Conservation (phyloP, 305 asterid species). For the Solanum chacoense region DNA sequence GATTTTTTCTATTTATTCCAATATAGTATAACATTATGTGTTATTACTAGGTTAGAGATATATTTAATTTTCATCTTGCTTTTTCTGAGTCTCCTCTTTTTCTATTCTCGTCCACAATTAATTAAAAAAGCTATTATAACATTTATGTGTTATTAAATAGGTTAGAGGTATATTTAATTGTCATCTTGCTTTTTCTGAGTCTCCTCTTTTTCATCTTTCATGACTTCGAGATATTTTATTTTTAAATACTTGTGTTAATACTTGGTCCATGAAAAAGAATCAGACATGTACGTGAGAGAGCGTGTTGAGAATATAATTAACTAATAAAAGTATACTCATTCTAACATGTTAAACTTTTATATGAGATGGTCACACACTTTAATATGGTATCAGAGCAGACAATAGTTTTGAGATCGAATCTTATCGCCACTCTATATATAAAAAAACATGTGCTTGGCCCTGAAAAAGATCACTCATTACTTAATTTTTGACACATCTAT, state of each 20-base stretch:
- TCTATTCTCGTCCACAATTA: background rate
- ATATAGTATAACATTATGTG: background rate
- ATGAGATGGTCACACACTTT: no score
- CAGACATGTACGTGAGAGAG: background rate
- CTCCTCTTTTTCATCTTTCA: background rate
- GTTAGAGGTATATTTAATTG: no score
- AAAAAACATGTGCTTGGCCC: background rate
- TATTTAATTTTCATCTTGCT: no score
- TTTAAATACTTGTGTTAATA: background rate
- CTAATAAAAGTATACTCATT: no score
- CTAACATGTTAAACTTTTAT: background rate
- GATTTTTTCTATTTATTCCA: background rate
- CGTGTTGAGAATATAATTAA: background rate
- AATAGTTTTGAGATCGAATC: accelerated
- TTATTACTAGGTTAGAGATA: background rate
- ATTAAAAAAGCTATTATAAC: background rate
- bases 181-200: no score
- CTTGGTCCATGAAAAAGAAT: background rate
- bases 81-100: no score
- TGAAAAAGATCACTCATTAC: background rate
- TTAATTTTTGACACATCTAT: background rate
- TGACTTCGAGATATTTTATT: background rate
- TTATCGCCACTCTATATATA: background rate
- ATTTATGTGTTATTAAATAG: no score
- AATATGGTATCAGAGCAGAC: no score